A percentile compares a stretch with the other conserved stretches of the same genome.
phyloP scores from a whole-genome alignment of 2,329 filamentous ascomycete species.

The Byssochlamys sp. region DNA sequence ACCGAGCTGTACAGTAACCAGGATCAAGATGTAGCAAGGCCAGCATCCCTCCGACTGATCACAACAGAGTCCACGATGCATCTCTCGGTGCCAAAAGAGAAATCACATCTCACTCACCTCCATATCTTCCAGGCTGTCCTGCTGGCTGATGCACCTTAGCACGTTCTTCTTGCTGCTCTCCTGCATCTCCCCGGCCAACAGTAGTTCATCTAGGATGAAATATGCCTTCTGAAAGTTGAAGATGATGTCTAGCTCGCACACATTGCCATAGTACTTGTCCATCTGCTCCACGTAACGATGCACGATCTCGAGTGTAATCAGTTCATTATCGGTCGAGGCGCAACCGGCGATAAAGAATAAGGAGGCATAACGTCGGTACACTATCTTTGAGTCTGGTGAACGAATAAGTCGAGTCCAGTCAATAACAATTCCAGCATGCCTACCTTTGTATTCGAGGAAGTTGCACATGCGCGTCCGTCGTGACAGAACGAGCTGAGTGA shows the following conservation, averaged over 20 bases:
- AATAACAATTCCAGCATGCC: background rate
- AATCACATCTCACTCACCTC: slow-evolving; percentile 61
- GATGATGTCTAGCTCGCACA: slow-evolving; percentile 98
- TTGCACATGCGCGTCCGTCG: slow-evolving; percentile 98
- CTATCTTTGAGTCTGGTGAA: slow-evolving; percentile 80
- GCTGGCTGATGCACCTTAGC: slow-evolving; percentile 85
- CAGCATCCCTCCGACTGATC: background rate
- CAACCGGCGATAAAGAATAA: slow-evolving; percentile 98
- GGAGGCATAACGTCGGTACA: slow-evolving; percentile 95
- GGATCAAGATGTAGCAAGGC: background rate
- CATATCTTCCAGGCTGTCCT: slow-evolving; percentile 96
- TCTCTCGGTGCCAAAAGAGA: background rate
- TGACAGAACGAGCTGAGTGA: slow-evolving; percentile 91
- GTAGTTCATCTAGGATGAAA: slow-evolving; percentile 93
- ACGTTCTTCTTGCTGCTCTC: slow-evolving; percentile 99
- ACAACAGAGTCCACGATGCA: background rate
- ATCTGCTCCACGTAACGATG: slow-evolving; percentile 99
- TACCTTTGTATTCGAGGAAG: slow-evolving; percentile 98
- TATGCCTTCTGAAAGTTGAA: slow-evolving; percentile 99
- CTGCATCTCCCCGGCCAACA: slow-evolving; percentile 91
- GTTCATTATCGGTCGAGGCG: slow-evolving; percentile 92
- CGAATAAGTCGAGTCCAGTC: slow-evolving; percentile 5
- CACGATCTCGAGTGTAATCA: slow-evolving; percentile 96
- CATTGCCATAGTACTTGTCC: slow-evolving; percentile 99
- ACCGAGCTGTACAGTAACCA: background rate